Evolutionary conservation across 129 eudicot genomes (phyloP).

Genomic region (Tanacetum coccineum): DNA sequence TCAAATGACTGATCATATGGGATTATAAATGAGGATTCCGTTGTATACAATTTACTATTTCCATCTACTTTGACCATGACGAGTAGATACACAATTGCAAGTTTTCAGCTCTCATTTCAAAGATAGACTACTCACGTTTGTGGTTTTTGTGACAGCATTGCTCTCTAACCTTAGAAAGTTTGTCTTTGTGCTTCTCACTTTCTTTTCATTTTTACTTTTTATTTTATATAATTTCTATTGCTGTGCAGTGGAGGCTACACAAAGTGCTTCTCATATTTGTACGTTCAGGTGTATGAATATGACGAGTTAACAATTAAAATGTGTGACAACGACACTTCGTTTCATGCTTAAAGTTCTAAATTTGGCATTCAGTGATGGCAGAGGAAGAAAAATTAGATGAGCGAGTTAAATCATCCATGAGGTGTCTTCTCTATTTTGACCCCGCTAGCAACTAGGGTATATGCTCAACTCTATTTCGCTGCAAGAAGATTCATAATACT

Average conservation of each 20-base stretch:
- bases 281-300: too few relatives aligned
- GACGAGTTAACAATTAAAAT: too few relatives aligned
- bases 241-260: conserved; percentile 91
- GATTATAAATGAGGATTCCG: not conserved
- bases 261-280: conserved; percentile 53
- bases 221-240: conserved; percentile 62
- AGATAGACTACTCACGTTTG: conserved; percentile 31
- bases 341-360: conserved; percentile 86
- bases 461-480: conserved; percentile 53
- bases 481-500: conserved; percentile 93
- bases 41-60: not conserved
- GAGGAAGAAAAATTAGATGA: conserved; percentile 69
- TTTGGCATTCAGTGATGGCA: conserved; percentile 68
- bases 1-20: not conserved
- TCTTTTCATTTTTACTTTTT: conserved; percentile 8
- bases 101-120: conserved; percentile 22
- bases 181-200: conserved; percentile 18
- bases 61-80: not conserved
- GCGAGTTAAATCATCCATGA: conserved; percentile 65
- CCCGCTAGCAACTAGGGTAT: conserved; percentile 45
- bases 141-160: conserved; percentile 37
- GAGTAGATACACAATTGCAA: not conserved
- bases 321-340: conserved; percentile 74
- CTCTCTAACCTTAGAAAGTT: not conserved
- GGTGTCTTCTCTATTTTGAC: conserved; percentile 72